Base-by-base conservation (phyloP, 148 eudicot genomes). In the Fagopyrum homotropicum region DNA sequence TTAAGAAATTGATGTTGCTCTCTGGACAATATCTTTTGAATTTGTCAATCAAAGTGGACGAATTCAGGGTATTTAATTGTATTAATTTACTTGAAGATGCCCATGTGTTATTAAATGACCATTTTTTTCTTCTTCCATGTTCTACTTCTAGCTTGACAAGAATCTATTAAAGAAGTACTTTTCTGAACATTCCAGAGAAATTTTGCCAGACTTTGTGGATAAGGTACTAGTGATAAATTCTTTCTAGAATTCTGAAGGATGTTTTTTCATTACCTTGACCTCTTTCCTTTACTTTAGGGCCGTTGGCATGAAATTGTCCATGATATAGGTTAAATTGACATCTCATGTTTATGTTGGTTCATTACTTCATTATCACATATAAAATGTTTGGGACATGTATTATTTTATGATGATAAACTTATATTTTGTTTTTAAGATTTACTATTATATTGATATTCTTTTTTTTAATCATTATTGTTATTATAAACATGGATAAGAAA, bases 1-100 rank as follows among this genome's bases (percentile, higher is more conserved):
- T 50, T 96, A 90, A 46, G 98, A 95, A 84, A 89, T 86, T 77
- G 96, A 92, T 9, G 85, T 95, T 75, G 98, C 98, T 48, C 93
- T 86, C 91, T 29, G 93, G 98, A 68, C 93, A 95, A 76, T 95
- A 95, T 86, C 96, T 90, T 76, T 76, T 92, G 74, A 86, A 95
- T 84, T 97, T 95, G 80, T 97, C 98, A 6, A 92, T 95, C 57
- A 77, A 86, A 72, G 98, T 95, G 64, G 96, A 95, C 80, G 98
- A 95, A 77, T 87, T 96, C 45, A 95, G 88, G 93, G 98, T 91
- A 26, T 73, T 76, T 61, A 46, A 50, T 46, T 45, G 14, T 17
- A 46, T 46, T 46, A 14, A n/a, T 17, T 10, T 73, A 49, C 17
- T 30, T 16, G 30, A 29, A 69, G 60, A 44, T 75, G 59, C 57